Conservation (phyloP, 192 early-diverging fungal genomes). For the Geranomyces variabilis region DNA sequence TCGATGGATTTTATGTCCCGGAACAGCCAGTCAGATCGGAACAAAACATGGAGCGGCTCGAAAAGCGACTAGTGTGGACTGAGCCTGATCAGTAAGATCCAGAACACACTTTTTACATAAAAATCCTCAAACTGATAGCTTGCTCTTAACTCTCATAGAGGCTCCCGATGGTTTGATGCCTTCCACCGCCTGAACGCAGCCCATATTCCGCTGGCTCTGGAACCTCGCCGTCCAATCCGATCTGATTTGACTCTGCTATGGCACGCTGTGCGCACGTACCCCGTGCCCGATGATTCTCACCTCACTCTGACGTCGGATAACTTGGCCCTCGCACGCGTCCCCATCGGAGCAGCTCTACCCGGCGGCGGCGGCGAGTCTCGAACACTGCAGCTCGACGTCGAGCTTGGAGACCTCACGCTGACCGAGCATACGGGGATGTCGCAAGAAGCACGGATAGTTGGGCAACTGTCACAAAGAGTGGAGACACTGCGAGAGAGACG, state of each 20-base stretch:
- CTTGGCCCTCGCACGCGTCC: conserved; percentile 13
- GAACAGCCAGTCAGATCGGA: neutral
- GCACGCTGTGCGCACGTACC: conserved; percentile 3
- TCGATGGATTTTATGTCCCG: conserved; percentile 12
- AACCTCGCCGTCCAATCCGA: conserved; percentile 6
- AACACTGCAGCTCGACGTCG: conserved; percentile 15
- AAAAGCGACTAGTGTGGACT: conserved; percentile 5
- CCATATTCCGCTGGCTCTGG: conserved; percentile 6
- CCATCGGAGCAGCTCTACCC: conserved; percentile 10
- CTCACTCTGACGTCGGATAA: conserved; percentile 6
- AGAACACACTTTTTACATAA: no score
- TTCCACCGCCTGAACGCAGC: neutral
- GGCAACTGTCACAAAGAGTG: conserved; percentile 43
- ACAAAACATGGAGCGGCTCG: neutral
- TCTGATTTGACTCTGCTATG: conserved; percentile 2
- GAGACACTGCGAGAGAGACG: conserved; percentile 33
- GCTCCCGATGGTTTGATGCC: conserved; percentile 13
- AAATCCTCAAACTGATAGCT: no score
- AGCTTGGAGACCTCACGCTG: conserved; percentile 38
- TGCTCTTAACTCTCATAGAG: neutral
- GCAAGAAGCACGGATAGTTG: conserved; percentile 46
- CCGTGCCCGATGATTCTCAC: neutral
- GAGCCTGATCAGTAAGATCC: conserved; percentile 13
- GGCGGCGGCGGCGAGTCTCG: conserved; percentile 18
- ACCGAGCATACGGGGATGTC: conserved; percentile 54